Conservation (phyloP, 2,329 filamentous ascomycete genomes). For the Beauveria varroae region DNA sequence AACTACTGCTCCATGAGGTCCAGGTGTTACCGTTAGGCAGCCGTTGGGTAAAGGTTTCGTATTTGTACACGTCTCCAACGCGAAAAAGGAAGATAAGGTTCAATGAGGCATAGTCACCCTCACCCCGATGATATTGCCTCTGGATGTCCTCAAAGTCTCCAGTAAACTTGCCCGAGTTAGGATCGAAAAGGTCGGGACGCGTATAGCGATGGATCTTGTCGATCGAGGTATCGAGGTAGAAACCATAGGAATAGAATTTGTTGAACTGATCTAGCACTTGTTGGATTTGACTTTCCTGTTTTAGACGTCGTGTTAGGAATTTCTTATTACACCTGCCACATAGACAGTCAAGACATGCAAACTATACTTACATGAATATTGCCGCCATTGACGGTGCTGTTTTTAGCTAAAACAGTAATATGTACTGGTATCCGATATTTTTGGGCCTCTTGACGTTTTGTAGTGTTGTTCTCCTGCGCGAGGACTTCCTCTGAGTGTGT, state of each 20-base stretch:
- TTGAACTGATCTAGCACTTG: not conserved
- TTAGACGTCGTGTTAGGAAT: not conserved
- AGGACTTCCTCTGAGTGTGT: not conserved
- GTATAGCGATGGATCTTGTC: not conserved
- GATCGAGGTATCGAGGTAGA: not conserved
- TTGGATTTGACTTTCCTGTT: not conserved
- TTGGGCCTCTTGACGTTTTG: not conserved
- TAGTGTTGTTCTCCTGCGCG: not conserved
- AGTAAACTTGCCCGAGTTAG: not conserved
- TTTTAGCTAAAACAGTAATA: not conserved
- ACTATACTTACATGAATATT: not conserved
- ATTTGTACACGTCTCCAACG: not conserved
- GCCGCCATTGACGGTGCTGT: not conserved
- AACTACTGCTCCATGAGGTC: not conserved
- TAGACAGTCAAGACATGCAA: not conserved
- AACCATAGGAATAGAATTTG: not conserved
- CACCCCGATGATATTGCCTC: not conserved
- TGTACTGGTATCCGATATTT: not conserved
- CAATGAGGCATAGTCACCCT: not conserved
- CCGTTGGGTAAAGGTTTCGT: too few species aligned
- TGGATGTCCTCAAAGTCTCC: rapidly evolving
- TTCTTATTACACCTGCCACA: not conserved
- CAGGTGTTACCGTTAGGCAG: not conserved
- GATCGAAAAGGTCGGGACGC: not conserved
- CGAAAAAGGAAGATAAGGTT: not conserved